These are phyloP conservation scores for Hypoxylon fuscum DNA, from an alignment of 495 filamentous ascomycete genomes.

Conservation along the genomic window DNA sequence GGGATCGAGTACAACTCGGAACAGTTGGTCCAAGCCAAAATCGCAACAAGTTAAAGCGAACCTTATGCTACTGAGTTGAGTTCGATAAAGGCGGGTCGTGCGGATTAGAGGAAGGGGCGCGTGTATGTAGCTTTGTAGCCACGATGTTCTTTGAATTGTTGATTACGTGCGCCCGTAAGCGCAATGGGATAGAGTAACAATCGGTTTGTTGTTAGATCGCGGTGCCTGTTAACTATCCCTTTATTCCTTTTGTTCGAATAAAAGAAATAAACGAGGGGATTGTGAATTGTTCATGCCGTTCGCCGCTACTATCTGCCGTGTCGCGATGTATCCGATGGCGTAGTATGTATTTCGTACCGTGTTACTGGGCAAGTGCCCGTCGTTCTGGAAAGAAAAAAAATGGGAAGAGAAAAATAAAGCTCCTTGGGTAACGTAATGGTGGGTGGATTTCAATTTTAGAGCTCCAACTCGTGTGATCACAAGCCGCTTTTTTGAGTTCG, in stretches of 20 bases:
- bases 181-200: conserved; percentile 20
- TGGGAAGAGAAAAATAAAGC: neutral
- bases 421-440: neutral
- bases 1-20: neutral
- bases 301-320: neutral
- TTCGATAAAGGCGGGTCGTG: neutral
- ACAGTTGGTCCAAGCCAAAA: neutral
- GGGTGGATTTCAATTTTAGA: conserved; percentile 19
- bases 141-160: conserved; percentile 5
- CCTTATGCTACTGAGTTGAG: neutral
- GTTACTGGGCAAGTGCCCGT: no score
- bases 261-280: neutral
- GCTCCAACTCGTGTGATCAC: conserved; percentile 31
- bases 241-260: conserved; percentile 6
- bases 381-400: neutral
- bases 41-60: neutral
- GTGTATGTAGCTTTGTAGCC: conserved; percentile 17
- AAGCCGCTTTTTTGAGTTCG: conserved; percentile 28
- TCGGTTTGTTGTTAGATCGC: conserved; percentile 23
- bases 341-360: neutral
- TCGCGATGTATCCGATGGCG: neutral
- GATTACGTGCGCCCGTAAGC: conserved; percentile 1
- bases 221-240: neutral
- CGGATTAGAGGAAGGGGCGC: neutral
- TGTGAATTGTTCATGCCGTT: neutral